Evolutionary conservation across 139 green algal species (phyloP).

Genomic region (Astrephomene gubernaculifera): DNA sequence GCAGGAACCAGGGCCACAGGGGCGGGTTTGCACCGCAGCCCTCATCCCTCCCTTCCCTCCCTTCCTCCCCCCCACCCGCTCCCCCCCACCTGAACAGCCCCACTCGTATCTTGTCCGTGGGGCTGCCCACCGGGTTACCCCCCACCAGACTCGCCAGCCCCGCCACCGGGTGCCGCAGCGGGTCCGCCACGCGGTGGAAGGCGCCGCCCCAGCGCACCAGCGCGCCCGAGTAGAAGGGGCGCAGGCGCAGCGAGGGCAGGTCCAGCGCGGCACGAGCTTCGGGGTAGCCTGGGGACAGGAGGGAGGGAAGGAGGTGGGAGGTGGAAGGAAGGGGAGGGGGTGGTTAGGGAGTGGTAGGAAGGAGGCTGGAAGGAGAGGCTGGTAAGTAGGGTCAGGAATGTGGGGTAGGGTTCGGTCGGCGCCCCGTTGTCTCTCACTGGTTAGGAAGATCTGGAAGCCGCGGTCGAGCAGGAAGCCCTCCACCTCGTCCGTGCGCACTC

Average conservation of each 20-base stretch:
- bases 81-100: conserved; percentile 79
- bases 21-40: too few relatives aligned
- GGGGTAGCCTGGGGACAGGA: conserved; percentile 56
- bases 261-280: conserved; percentile 78
- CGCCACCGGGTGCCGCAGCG: conserved; percentile 84
- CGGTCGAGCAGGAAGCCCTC: conserved; percentile 97
- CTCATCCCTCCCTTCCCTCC: background rate
- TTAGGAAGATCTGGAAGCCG: conserved; percentile 99
- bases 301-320: background rate
- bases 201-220: conserved; percentile 73
- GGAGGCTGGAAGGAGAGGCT: background rate
- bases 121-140: conserved; percentile 89
- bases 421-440: too few relatives aligned
- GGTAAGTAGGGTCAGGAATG: background rate
- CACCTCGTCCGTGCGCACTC: conserved; percentile 90
- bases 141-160: conserved; percentile 79
- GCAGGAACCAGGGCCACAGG: too few relatives aligned
- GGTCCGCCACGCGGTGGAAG: conserved; percentile 84
- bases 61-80: background rate
- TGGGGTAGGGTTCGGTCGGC: too few relatives aligned
- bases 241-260: conserved; percentile 86
- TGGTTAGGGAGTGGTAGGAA: background rate
- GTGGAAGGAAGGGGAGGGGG: background rate
- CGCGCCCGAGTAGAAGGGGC: conserved; percentile 94
- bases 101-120: conserved; percentile 87